Evolutionary conservation across 805 yeast genomes (phyloP), one percentile per base, ranked within the genome.

Genomic region (Kazachstania taianensis): DNA sequence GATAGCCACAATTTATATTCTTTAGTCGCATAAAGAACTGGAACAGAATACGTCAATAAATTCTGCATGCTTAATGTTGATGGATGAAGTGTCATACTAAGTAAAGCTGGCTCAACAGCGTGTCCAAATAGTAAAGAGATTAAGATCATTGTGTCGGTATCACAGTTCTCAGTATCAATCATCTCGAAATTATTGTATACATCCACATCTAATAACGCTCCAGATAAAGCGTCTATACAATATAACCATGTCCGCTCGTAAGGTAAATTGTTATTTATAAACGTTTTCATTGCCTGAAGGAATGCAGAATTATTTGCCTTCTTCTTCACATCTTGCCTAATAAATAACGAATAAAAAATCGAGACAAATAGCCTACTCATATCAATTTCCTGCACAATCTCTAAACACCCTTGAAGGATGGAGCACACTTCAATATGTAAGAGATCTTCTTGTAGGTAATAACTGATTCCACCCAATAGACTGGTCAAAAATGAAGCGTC

Each of bases 101-200:
- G 22, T 3, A 22, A 23, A 4, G 16, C 30, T 1, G 49, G 49
- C n/a, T 30, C 29, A n/a, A 35, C 19, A 14, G 42, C 36, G 31
- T 37, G 32, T 18, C 35, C 32, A 28, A 45, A 43, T 9, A 53
- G 32, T 16, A 43, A 26, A 4, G 56, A 53, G 9, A 52, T 28
- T 7, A 49, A 33, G 3, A 33, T 14, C 6, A 48, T 5, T 9
- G 42, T 36, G 9, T 44, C 36, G 9, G 26, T 12, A 5, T 31
- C 33, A 28, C 37, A 39, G 12, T 20, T 9, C 5, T 27, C 32
- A 9, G 30, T 32, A 3, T 30, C 34, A 26, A 53, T 22, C 4
- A 49, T 20, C 18, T 44, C 53, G 12, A 34, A 35, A 10, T 30
- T 32, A 10, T 36, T 45, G 45, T 9, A 45, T 32, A 18, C 20